Percentiles rank a stretch among this genome's conserved stretches.
phyloP scores from a whole-genome alignment of 192 early-diverging fungal genomes.

The Thamnidium elegans region DNA sequence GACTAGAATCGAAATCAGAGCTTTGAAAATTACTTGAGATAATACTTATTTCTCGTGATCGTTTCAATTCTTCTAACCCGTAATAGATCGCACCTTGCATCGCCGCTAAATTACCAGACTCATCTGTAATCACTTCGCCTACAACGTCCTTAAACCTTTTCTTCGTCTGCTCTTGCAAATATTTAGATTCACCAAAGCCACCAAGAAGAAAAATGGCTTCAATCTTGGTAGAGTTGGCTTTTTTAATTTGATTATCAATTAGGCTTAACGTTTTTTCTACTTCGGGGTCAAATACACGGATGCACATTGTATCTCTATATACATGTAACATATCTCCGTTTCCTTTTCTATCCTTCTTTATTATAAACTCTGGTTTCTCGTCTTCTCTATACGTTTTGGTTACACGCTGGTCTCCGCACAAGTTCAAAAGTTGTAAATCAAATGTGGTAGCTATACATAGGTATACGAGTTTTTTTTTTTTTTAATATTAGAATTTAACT shows the following conservation, averaged over 20 bases:
- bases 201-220: conserved; percentile 1
- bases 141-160: not conserved
- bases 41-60: not conserved
- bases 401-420: no score
- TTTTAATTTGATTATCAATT: not conserved
- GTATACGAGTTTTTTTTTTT: no score
- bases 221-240: not conserved
- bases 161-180: not conserved
- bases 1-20: no score
- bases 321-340: no score
- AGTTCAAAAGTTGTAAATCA: no score
- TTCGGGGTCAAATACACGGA: not conserved
- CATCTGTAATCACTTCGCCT: not conserved
- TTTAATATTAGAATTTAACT: no score
- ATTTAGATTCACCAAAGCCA: conserved; percentile 3
- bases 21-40: no score
- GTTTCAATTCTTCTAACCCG: not conserved
- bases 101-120: not conserved
- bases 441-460: no score
- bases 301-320: no score
- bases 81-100: not conserved
- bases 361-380: no score
- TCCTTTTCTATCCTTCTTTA: no score
- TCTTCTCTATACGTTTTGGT: no score
- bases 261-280: not conserved